Conservation (phyloP, 1,284 basidiomycete species). For the Veloboletus limbatus region DNA sequence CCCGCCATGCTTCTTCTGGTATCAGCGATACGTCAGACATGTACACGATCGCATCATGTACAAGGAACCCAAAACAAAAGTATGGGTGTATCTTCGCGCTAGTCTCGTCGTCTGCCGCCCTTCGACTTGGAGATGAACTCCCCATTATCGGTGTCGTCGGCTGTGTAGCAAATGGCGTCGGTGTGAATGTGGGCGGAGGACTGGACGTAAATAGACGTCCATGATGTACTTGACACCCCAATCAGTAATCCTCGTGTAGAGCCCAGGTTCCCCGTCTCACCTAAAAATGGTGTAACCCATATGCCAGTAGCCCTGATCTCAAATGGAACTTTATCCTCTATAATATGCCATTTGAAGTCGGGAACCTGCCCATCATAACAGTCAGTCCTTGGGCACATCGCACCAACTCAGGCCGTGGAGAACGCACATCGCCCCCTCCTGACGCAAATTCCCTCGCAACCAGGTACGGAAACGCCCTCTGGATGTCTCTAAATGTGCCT, state of each 20-base stretch:
- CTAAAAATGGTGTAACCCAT: slow-evolving; percentile 62
- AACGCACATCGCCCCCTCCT: slow-evolving; percentile 71
- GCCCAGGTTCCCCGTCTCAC: slow-evolving; percentile 36
- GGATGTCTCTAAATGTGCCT: slow-evolving; percentile 62
- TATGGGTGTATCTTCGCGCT: slow-evolving; percentile 49
- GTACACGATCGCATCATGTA: slow-evolving; percentile 62
- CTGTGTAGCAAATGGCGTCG: slow-evolving; percentile 42
- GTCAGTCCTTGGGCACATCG: background rate
- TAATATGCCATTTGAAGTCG: slow-evolving; percentile 77
- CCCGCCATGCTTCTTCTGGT: slow-evolving; percentile 62
- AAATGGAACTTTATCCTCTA: slow-evolving; percentile 61
- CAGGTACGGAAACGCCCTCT: slow-evolving; percentile 74
- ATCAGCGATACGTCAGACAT: slow-evolving; percentile 76
- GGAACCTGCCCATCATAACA: slow-evolving; percentile 50
- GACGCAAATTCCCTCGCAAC: slow-evolving; percentile 72
- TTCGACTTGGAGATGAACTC: slow-evolving; percentile 11
- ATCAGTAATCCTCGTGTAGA: slow-evolving; percentile 1
- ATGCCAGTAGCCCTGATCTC: slow-evolving; percentile 64
- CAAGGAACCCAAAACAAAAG: slow-evolving; percentile 71
- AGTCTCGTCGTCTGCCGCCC: slow-evolving; percentile 6
- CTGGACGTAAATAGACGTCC: slow-evolving; percentile 52
- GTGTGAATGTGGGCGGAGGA: slow-evolving; percentile 39
- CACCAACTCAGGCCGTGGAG: background rate
- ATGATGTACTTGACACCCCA: slow-evolving; percentile 51
- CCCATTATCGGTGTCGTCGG: slow-evolving; percentile 43